A percentile compares a stretch with the other conserved stretches of the same genome.
Conservation (phyloP, 2,329 filamentous ascomycete genomes). For the Blastomyces gilchristii region DNA sequence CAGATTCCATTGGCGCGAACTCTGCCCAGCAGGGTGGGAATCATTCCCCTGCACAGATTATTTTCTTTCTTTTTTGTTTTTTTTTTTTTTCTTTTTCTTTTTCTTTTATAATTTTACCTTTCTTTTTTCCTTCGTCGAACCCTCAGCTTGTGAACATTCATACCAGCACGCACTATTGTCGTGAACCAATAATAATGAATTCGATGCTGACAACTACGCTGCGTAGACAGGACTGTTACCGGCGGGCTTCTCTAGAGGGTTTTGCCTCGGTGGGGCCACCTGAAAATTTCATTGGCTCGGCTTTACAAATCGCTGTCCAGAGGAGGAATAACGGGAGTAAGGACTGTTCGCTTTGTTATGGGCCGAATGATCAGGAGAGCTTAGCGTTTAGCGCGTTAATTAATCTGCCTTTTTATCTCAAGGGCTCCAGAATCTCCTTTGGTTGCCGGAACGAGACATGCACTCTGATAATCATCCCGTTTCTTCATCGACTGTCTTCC, state of each 20-base stretch:
- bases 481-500: too few relatives aligned
- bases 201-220: neutral
- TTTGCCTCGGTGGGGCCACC: neutral
- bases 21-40: neutral
- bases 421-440: neutral
- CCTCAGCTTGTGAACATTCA: neutral
- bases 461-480: too few relatives aligned
- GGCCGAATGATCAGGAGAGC: neutral
- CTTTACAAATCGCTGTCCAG: neutral
- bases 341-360: neutral
- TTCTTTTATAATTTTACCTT: neutral
- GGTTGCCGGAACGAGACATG: too few relatives aligned
- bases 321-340: neutral
- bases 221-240: too few relatives aligned
- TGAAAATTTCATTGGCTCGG: neutral
- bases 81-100: neutral
- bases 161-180: neutral
- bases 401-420: neutral
- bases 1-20: neutral
- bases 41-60: neutral
- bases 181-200: neutral
- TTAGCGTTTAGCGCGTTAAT: conserved; percentile 4
- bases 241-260: neutral
- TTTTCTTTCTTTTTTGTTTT: neutral
- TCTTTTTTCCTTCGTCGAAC: too few relatives aligned